Base-by-base conservation (phyloP, 2,329 filamentous ascomycete genomes). In the Aspergillus pseudoviridinutans region DNA sequence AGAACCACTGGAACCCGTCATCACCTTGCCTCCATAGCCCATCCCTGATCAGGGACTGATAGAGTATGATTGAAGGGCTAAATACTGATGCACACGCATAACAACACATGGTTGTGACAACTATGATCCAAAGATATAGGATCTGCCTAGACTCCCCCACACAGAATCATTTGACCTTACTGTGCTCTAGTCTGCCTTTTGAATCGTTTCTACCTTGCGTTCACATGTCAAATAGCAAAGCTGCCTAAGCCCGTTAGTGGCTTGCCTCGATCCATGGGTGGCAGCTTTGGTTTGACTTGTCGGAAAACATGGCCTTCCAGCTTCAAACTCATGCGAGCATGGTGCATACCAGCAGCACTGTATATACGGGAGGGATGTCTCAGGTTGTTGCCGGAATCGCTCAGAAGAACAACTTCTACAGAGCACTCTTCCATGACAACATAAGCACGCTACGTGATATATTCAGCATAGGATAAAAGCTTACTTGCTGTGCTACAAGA, bases 211-310 rank as follows among this genome's bases (percentile, higher is more conserved):
- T 29, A 29, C 14, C 12, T 17, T 47, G 5, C 44, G 10, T 58
- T 58, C 58, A 59, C 58, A 55, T 57, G 58, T 44, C 49, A 12
- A 47, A 47, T 29, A 46, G 17, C n/a, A 4, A 32, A 20, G 20
- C 25, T 17, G 25, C n/a, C 22, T 54, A 52, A 52, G 49, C 55
- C 55, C 52, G 8, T 44, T 55, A 51, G 32, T 56, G 52, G 49
- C 25, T 42, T 57, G 20, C 51, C 58, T 58, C 49, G 59, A 54
- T 60, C 60, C 58, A 58, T 59, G 58, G 53, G 14, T 54, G 22
- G 44, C 22, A 8, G 50, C 27, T 12, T 46, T 25, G 47, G 53
- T 54, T 52, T 49, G 32, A 44, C 51, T 54, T 51, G 42, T 51
- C 10, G n/a, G 51, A 53, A 49, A 53, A 29, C 41, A 20, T 35